Conservation (phyloP, 345 rosid genomes). For the Linum trigynum region DNA sequence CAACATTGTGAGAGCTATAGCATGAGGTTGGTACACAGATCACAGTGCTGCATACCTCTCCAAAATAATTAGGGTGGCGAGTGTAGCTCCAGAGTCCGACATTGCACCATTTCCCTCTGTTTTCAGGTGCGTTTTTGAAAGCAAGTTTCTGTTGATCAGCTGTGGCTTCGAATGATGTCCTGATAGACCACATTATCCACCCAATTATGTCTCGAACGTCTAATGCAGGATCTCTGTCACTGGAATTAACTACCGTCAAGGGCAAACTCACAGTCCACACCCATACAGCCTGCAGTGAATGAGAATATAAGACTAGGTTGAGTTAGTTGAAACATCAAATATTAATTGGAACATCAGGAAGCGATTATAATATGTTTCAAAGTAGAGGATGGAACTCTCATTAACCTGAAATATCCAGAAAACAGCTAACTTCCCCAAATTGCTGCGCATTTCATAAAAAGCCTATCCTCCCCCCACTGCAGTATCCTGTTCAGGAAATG, state of each 20-base stretch:
- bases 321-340: too few relatives aligned
- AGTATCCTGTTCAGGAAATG: conserved; percentile 44
- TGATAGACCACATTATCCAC: conserved; percentile 75
- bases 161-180: conserved; percentile 49
- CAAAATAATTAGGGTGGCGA: conserved; percentile 92
- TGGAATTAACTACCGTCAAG: conserved; percentile 76
- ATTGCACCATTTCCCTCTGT: conserved; percentile 79
- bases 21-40: neutral
- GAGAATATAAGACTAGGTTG: too few relatives aligned
- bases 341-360: too few relatives aligned
- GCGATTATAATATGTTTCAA: neutral
- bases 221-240: conserved; percentile 51
- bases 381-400: neutral
- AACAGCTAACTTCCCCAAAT: conserved; percentile 57
- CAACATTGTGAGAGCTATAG: too few relatives aligned
- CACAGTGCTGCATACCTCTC: conserved; percentile 48
- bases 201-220: conserved; percentile 64
- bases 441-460: conserved; percentile 70
- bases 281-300: conserved; percentile 65
- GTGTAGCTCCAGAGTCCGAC: conserved; percentile 75
- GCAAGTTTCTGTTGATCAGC: conserved; percentile 84
- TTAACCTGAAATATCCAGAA: conserved; percentile 86
- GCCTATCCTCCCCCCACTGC: conserved; percentile 93
- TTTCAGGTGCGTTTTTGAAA: conserved; percentile 69
- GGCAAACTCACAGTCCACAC: conserved; percentile 97